Conservation (phyloP, 805 yeast species). For the Spathaspora girioi region DNA sequence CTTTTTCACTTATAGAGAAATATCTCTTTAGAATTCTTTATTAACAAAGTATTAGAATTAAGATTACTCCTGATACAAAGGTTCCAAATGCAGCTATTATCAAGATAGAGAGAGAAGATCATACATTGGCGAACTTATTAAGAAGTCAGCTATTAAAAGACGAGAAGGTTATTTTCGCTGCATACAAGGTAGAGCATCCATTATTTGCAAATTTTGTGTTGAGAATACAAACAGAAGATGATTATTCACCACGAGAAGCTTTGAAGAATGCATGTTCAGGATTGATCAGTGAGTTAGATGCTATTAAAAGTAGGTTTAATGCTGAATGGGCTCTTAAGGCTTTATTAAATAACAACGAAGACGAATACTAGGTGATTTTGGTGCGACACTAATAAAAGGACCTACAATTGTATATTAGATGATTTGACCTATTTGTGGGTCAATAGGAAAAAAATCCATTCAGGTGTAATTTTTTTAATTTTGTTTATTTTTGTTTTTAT, state of each 20-base stretch:
- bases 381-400: background rate
- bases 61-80: slow-evolving; percentile 87
- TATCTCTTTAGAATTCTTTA: background rate
- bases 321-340: slow-evolving; percentile 93
- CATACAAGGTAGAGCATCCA: slow-evolving; percentile 97
- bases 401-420: background rate
- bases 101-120: slow-evolving; percentile 96
- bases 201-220: slow-evolving; percentile 90
- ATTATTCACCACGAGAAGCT: slow-evolving; percentile 87
- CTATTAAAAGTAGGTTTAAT: slow-evolving; percentile 72
- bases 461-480: background rate
- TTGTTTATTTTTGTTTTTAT: background rate
- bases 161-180: slow-evolving; percentile 89
- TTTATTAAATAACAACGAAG: slow-evolving; percentile 46
- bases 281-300: slow-evolving; percentile 73
- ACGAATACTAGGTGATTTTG: slow-evolving; percentile 9
- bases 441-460: background rate
- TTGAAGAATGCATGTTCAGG: slow-evolving; percentile 84
- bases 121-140: slow-evolving; percentile 87
- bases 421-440: background rate
- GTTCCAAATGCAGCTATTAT: slow-evolving; percentile 93
- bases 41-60: slow-evolving; percentile 44
- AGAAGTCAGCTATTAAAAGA: slow-evolving; percentile 85
- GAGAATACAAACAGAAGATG: slow-evolving; percentile 95
- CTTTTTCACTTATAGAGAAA: slow-evolving; percentile 12